phyloP scores from a whole-genome alignment of 768 basidiomycete species.

The Flagelloscypha sp. region DNA sequence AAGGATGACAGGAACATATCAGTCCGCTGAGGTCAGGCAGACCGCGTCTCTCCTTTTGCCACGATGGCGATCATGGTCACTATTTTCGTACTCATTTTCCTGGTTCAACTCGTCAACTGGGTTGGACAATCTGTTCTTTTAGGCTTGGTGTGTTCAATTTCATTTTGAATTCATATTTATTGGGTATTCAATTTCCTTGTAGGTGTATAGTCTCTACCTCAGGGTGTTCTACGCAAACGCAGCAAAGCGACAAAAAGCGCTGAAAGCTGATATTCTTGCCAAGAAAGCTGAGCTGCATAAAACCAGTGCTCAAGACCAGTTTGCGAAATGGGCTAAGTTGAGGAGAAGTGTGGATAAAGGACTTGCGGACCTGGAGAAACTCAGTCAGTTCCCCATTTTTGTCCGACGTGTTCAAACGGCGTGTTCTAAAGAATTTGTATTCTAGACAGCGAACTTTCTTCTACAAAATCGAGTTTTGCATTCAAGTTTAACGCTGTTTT shows the following conservation, averaged over 20 bases:
- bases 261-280: constrained; percentile 72
- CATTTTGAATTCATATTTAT: constrained; percentile 5
- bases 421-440: neutral
- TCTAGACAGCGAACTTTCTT: constrained; percentile 58
- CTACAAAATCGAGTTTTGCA: constrained; percentile 53
- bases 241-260: constrained; percentile 50
- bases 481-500: constrained; percentile 64
- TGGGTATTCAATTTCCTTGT: constrained; percentile 2
- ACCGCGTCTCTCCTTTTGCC: constrained; percentile 7
- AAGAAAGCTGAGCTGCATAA: constrained; percentile 80
- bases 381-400: constrained; percentile 56
- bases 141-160: constrained; percentile 55
- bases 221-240: constrained; percentile 52
- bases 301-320: constrained; percentile 95
- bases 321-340: constrained; percentile 97
- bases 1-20: too few species aligned
- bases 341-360: constrained; percentile 88
- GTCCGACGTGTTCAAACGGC: neutral
- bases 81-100: constrained; percentile 74
- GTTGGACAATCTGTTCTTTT: constrained; percentile 79
- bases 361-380: constrained; percentile 80
- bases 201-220: constrained; percentile 73
- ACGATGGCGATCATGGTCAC: constrained; percentile 73
- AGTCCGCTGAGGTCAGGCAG: too few species aligned
- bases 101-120: constrained; percentile 83